Percentiles rank a stretch among this genome's conserved stretches.
phyloP scores from a whole-genome alignment of 345 rosid genomes.

The Turnera subulata region DNA sequence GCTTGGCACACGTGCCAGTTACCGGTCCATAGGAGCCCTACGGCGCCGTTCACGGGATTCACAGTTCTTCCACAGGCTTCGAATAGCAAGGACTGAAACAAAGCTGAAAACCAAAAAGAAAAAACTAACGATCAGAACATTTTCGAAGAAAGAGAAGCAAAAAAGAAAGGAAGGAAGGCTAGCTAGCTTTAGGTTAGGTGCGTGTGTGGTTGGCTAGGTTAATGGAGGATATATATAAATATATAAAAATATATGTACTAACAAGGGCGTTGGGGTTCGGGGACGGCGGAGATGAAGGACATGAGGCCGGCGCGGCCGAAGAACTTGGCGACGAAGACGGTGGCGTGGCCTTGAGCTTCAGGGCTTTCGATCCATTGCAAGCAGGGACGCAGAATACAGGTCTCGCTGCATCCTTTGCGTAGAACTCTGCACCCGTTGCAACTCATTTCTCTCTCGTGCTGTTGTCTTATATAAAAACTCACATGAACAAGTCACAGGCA shows the following conservation, averaged over 20 bases:
- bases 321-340: constrained; percentile 94
- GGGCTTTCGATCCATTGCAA: constrained; percentile 86
- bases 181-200: not conserved
- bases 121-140: not conserved
- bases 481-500: no score
- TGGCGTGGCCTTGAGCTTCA: constrained; percentile 95
- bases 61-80: constrained; percentile 97
- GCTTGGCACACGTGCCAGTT: constrained; percentile 90
- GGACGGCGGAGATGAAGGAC: constrained; percentile 96
- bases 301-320: constrained; percentile 97
- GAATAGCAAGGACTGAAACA: constrained; percentile 79
- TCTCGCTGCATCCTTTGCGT: constrained; percentile 95
- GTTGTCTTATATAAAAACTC: no score
- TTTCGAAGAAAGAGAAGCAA: not conserved
- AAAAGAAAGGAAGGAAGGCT: no score
- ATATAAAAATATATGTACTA: not conserved
- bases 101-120: constrained; percentile 33
- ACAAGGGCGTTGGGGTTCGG: constrained; percentile 88
- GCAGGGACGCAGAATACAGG: constrained; percentile 82
- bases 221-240: no score
- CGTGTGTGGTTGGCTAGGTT: no score
- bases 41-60: constrained; percentile 94
- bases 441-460: constrained; percentile 72
- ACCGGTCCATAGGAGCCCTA: constrained; percentile 86
- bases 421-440: constrained; percentile 98